A percentile compares a stretch with the other conserved stretches of the same genome.
Evolutionary conservation across 176 grass and related monocot species (phyloP).

Genomic region (Hordeum vulgare): DNA sequence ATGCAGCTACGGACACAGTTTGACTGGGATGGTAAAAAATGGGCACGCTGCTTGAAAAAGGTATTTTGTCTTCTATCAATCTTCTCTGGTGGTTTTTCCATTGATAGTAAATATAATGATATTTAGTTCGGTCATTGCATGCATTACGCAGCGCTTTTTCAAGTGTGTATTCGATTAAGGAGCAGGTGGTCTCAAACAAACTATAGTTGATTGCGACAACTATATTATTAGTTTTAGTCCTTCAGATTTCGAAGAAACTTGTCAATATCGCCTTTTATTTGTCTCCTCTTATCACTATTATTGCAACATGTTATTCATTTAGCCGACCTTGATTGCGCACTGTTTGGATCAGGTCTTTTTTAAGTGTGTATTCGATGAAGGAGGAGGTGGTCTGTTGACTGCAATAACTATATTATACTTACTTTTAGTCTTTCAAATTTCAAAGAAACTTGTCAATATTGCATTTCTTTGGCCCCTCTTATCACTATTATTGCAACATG

Average conservation of each 20-base stretch:
- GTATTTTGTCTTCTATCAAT: not conserved
- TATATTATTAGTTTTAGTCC: not conserved
- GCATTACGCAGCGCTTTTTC: not conserved
- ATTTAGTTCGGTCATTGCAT: not conserved
- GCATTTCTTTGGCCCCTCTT: not conserved
- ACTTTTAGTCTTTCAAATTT: not conserved
- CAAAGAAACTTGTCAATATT: not conserved
- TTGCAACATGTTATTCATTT: not conserved
- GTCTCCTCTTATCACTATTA: not conserved
- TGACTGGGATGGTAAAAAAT: constrained; percentile 19
- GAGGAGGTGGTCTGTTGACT: not conserved
- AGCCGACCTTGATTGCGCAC: too few species aligned
- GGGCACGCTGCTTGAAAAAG: not conserved
- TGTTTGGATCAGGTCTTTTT: not conserved
- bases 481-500: not conserved
- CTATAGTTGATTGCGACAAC: not conserved
- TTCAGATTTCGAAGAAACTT: not conserved
- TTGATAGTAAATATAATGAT: not conserved
- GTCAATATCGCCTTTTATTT: not conserved
- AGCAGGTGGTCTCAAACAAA: not conserved
- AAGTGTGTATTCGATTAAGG: not conserved
- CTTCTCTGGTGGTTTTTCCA: not conserved
- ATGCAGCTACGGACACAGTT: constrained; percentile 12
- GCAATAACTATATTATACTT: not conserved
- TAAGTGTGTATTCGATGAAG: not conserved